Evolutionary conservation across 257 asterid genomes (phyloP), one percentile per base, ranked within the genome.

Genomic region (Verbena officinalis): DNA sequence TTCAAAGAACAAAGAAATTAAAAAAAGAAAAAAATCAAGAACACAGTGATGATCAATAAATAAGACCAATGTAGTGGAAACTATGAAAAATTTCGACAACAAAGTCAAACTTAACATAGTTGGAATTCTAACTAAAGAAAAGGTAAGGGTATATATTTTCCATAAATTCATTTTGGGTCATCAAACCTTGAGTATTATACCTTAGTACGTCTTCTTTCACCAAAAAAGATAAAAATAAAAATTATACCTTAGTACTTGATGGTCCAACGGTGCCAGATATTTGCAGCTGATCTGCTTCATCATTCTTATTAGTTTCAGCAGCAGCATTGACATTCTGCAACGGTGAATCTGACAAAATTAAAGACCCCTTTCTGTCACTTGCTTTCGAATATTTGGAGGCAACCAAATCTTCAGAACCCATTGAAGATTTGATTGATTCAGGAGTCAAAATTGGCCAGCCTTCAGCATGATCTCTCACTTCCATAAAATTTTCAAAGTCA

Each of bases 191-290:
- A 52, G 14, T 16, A 62, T 63, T 79, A 93, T 69, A 93, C 96
- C 96, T 89, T 85, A 72, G 80, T 59, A 75, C 70, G n/a, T n/a
- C n/a, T n/a, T n/a, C n/a, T n/a, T n/a, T n/a, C n/a, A n/a, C n/a
- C n/a, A n/a, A n/a, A n/a, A n/a, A n/a, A n/a, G n/a, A n/a, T n/a
- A n/a, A n/a, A n/a, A n/a, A n/a, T n/a, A n/a, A n/a, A n/a, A n/a
- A n/a, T n/a, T n/a, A n/a, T 81, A 93, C 96, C 96, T 89, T 85
- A 72, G 80, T 59, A 75, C 70, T 73, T 42, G 86, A 72, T 43
- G 79, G 75, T 58, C 55, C 83, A 62, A 38, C 21, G 20, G 76
- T 50, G 55, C 43, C 56, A 59, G 85, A 60, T 48, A 57, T 36
- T 54, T 73, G 81, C 72, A 73, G 67, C 72, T 68, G 65, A 68